phyloP scores from a whole-genome alignment of 31 red algal genomes.

The Porphyra umbilicalis region DNA sequence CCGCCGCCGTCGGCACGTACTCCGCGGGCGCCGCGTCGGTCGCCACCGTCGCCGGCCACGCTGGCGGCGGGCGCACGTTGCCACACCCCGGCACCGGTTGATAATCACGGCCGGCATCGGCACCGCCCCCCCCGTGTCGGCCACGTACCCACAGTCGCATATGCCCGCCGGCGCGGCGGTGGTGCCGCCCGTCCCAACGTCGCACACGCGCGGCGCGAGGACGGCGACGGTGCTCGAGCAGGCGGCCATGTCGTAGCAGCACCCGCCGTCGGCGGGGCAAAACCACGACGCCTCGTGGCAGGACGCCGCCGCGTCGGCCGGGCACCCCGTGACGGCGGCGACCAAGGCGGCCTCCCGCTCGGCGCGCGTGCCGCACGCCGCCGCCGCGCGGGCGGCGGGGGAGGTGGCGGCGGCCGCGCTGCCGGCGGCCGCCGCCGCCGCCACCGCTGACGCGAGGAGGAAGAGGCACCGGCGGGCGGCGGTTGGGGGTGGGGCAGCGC shows the following conservation, averaged over 20 bases:
- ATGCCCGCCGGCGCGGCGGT: background rate
- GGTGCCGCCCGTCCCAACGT: background rate
- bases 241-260: background rate
- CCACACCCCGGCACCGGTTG: no score
- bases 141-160: background rate
- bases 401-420: no score
- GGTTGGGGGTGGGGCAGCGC: no score
- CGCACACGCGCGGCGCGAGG: background rate
- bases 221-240: background rate
- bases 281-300: background rate
- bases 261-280: background rate
- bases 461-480: no score
- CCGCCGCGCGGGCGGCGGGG: background rate
- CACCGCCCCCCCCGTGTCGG: background rate
- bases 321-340: background rate
- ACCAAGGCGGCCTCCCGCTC: background rate
- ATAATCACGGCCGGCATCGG: background rate
- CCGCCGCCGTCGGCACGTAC: background rate
- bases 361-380: background rate
- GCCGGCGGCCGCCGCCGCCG: no score
- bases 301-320: background rate
- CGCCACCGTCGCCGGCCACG: background rate
- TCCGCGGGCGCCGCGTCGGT: background rate
- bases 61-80: background rate
- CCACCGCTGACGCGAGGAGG: no score